Percentiles rank a stretch among this genome's conserved stretches.
phyloP scores from a whole-genome alignment of 495 filamentous ascomycete genomes.

The Aspergillus incahuasiensis region DNA sequence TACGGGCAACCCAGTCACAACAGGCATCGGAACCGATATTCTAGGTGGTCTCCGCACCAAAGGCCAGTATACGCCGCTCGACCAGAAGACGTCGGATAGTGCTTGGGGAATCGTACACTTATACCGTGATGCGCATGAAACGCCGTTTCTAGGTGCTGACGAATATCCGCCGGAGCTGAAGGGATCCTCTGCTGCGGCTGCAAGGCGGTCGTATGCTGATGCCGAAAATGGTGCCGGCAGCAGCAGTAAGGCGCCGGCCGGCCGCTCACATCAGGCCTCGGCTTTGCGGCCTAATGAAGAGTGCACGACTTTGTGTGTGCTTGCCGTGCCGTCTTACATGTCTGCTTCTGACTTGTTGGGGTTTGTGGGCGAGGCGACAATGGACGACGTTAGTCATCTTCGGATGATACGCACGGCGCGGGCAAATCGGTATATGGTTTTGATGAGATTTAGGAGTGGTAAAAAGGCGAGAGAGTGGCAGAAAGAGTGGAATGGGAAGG shows the following conservation, averaged over 20 bases:
- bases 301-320: slow-evolving; percentile 87
- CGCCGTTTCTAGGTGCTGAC: slow-evolving; percentile 43
- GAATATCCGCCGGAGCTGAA: slow-evolving; percentile 40
- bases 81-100: slow-evolving; percentile 71
- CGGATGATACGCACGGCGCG: slow-evolving; percentile 87
- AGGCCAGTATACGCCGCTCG: slow-evolving; percentile 70
- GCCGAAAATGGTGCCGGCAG: slow-evolving; percentile 20
- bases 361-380: slow-evolving; percentile 85
- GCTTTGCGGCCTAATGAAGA: slow-evolving; percentile 47
- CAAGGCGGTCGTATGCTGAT: slow-evolving; percentile 25
- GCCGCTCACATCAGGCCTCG: not conserved
- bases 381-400: slow-evolving; percentile 87
- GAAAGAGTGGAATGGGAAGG: slow-evolving; percentile 86
- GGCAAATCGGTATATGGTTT: slow-evolving; percentile 89
- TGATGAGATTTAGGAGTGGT: slow-evolving; percentile 88
- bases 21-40: slow-evolving; percentile 47
- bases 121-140: slow-evolving; percentile 81
- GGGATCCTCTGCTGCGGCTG: slow-evolving; percentile 37
- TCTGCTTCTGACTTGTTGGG: slow-evolving; percentile 87
- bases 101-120: slow-evolving; percentile 93
- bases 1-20: slow-evolving; percentile 34
- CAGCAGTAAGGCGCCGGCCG: slow-evolving; percentile 9
- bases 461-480: slow-evolving; percentile 74
- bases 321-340: slow-evolving; percentile 91
- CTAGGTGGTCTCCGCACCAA: slow-evolving; percentile 62